phyloP scores from a whole-genome alignment of 1,139 yeast species.

The Blastobotrys indianensis region DNA sequence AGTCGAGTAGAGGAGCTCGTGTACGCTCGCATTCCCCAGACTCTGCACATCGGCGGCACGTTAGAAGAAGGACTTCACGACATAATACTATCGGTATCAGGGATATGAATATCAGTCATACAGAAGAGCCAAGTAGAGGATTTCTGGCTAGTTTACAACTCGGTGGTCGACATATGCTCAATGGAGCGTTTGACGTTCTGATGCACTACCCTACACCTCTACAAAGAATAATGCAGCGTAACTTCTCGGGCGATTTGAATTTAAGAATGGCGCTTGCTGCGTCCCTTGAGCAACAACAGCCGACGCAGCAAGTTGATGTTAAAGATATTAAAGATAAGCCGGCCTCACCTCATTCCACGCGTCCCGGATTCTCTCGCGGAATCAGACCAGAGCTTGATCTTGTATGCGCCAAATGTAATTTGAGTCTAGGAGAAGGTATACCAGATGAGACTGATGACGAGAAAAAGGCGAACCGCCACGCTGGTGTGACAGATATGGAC shows the following conservation, averaged over 20 bases:
- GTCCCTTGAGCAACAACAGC: constrained; percentile 11
- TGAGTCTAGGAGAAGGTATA: constrained; percentile 64
- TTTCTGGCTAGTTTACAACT: no score
- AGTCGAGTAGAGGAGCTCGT: no score
- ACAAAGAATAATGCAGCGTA: no score
- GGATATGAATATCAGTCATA: no score
- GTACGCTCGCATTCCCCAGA: no score
- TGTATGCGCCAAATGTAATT: constrained; percentile 67
- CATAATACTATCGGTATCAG: no score
- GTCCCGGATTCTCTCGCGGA: constrained; percentile 23
- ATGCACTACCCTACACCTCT: no score
- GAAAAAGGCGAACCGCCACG: constrained; percentile 28
- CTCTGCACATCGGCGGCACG: no score
- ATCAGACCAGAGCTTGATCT: constrained; percentile 13
- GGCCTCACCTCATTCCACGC: constrained; percentile 15
- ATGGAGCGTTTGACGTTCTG: no score
- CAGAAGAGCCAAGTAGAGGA: no score
- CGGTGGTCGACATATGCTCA: no score
- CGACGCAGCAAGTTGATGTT: constrained; percentile 8
- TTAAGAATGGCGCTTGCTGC: constrained; percentile 13
- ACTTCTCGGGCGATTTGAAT: neutral
- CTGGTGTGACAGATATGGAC: constrained; percentile 48
- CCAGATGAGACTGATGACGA: constrained; percentile 42
- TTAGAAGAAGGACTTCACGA: no score
- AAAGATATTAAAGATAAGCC: constrained; percentile 18